Base-by-base conservation (phyloP, 495 filamentous ascomycete genomes). In the Aspergillus mulundensis region DNA sequence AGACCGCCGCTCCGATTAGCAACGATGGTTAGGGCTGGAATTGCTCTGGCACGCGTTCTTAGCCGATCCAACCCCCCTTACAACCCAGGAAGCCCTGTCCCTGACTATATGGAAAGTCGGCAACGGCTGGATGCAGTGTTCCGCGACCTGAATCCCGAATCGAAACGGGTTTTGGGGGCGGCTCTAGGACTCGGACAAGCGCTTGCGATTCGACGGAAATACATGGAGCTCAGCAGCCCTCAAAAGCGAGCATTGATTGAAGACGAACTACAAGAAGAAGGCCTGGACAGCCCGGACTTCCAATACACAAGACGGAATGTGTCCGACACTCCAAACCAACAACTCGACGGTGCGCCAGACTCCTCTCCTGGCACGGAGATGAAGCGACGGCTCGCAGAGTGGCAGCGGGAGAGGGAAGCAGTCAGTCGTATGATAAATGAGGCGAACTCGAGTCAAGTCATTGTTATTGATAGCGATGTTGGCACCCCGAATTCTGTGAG, bases 381-480 rank as follows among this genome's bases (percentile, higher is more conserved):
- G 65, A 61, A 60, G 53, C 64, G 61, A 48, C 66, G 64, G 55
- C 71, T 80, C 61, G 64, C 56, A n/a, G 64, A 74, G 48, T 83
- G 77, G 75, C 79, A 82, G 49, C 65, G 61, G 7, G 77, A 81
- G 42, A 69, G 80, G 36, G 74, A 83, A 52, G 70, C 68, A 10
- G 72, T 83, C 30, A 81, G 75, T 59, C 72, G 66, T 8, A 68
- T 80, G 36, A 80, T 82, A 48, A 61, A 77, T 40, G 68, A 75
- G 58, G 73, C 79, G 16, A 75, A 75, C 48, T 61, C 68, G 6
- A 77, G 71, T 47, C 68, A 77, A 55, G 67, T 82, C 25, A 78
- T 83, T 50, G 70, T 76, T 24, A 75, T 83, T 54, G 68, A 81
- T 30, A 79, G 79, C 42, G 78, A 81, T 60, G 66, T 67, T 7